Conservation (phyloP, 495 filamentous ascomycete genomes). For the Daldinia concentrica region DNA sequence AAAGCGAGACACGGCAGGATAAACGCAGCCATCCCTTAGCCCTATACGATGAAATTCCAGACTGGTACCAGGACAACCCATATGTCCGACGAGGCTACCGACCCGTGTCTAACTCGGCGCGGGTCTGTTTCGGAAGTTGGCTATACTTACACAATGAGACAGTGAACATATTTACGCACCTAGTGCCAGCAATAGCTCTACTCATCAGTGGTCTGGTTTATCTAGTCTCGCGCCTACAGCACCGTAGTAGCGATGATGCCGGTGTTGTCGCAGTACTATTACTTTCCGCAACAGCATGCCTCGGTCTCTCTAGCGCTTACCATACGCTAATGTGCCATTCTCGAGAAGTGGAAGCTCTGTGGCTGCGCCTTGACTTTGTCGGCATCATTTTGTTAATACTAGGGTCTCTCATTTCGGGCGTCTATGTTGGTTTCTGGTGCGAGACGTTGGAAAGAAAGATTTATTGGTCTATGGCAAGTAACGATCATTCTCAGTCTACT, state of each 20-base stretch:
- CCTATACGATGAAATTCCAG: slow-evolving; percentile 65
- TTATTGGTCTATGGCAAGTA: slow-evolving; percentile 59
- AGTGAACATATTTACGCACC: slow-evolving; percentile 84
- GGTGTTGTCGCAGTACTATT: slow-evolving; percentile 55
- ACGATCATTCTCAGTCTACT: not conserved
- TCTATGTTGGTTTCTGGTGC: slow-evolving; percentile 63
- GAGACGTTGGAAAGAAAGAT: slow-evolving; percentile 50
- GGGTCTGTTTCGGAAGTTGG: slow-evolving; percentile 69
- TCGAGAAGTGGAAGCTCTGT: slow-evolving; percentile 48
- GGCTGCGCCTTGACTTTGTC: slow-evolving; percentile 57
- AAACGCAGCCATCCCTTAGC: slow-evolving; percentile 42
- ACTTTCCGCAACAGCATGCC: slow-evolving; percentile 51
- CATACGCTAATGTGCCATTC: slow-evolving; percentile 65
- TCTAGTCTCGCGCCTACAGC: slow-evolving; percentile 25
- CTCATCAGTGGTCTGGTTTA: slow-evolving; percentile 39
- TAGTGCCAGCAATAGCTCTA: slow-evolving; percentile 57
- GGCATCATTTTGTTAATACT: slow-evolving; percentile 60
- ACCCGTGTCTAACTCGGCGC: slow-evolving; percentile 71
- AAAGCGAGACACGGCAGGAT: slow-evolving; percentile 35
- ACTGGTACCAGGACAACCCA: slow-evolving; percentile 81
- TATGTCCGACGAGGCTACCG: slow-evolving; percentile 79
- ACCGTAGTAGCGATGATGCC: slow-evolving; percentile 50
- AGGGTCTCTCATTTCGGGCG: slow-evolving; percentile 59
- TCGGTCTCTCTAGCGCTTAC: slow-evolving; percentile 56
- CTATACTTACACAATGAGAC: slow-evolving; percentile 85